Percentiles rank a stretch among this genome's conserved stretches.
Evolutionary conservation across 139 green algal genomes (phyloP).

Genomic region (Chara braunii): DNA sequence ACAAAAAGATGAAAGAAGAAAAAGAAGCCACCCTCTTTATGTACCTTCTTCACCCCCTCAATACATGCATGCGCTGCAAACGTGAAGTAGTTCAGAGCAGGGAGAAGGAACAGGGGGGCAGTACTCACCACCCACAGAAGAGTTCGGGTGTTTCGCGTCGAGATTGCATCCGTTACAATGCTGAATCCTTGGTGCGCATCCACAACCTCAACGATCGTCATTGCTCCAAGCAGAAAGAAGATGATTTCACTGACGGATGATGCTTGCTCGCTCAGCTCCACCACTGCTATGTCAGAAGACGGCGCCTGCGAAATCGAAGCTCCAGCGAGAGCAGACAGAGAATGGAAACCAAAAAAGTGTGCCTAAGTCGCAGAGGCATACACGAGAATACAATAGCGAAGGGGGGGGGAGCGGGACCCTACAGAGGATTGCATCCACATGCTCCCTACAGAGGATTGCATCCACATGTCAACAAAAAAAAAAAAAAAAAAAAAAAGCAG

Average conservation of each 20-base stretch:
- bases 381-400: too few species aligned
- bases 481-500: too few species aligned
- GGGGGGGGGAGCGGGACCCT: too few species aligned
- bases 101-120: neutral
- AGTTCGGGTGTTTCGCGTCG: conserved; percentile 31
- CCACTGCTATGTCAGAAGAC: conserved; percentile 14
- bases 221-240: conserved; percentile 69
- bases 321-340: neutral
- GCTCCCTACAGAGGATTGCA: too few species aligned
- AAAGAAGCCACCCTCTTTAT: too few species aligned
- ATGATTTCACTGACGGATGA: conserved; percentile 46
- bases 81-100: neutral
- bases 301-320: neutral
- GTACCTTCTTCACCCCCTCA: too few species aligned
- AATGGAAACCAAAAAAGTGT: too few species aligned
- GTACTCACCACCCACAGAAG: conserved; percentile 37
- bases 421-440: too few species aligned
- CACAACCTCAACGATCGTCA: conserved; percentile 68
- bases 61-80: too few species aligned
- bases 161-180: conserved; percentile 52
- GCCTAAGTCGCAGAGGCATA: too few species aligned
- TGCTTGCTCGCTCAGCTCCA: conserved; percentile 10
- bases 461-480: too few species aligned
- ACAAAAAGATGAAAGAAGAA: too few species aligned
- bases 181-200: conserved; percentile 58